Base-by-base conservation (phyloP, 768 basidiomycete species). In the Neoboletus brunneissimus region DNA sequence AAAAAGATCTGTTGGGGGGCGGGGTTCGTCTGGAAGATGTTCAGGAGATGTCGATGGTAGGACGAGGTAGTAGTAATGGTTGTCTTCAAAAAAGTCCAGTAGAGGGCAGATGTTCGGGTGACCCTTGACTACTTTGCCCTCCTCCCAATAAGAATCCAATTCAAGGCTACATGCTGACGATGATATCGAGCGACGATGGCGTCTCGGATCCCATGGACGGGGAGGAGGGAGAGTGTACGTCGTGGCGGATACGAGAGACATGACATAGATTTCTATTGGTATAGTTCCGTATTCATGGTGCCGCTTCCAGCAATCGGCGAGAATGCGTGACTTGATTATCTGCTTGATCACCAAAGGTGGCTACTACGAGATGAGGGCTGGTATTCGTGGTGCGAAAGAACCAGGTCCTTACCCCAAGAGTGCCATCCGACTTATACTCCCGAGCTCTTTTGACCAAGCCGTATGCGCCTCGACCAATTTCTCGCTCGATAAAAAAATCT, bases 271-370 rank as follows among this genome's bases (percentile, higher is more conserved):
- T 75, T 99, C 97, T 76, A 98, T 96, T 16, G 97, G 96, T 65
- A 98, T 97, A 9, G 97, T 97, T 54, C 96, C 96, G 70, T 91
- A 83, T 59, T 88, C 84, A 42, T 91, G 89, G 70, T 99, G 96
- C 67, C 91, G 91, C 77, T 98, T 98, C 97, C 97, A 99, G 73
- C 96, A 98, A 75, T 99, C 96, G 31, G 96, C 96, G 51, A 99
- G 82, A 57, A 99, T 99, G 50, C 97, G 90, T 46, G 92, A 94
- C 73, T 98, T 98, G 78, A 98, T 95, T 67, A 98, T 88, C 73
- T 97, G 95, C 69, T 99, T 99, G 74, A 99, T 94, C 64, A 99
- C 88, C 57, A 97, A 75, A 37, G 89, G 86, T 4, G 94, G 88
- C 93, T 94, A 50, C 54, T 32, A 38, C 31, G 51, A 11, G 46